Percentiles rank a stretch among this genome's conserved stretches.
Conservation (phyloP, 2,329 filamentous ascomycete species). For the Diaporthe australafricana region DNA sequence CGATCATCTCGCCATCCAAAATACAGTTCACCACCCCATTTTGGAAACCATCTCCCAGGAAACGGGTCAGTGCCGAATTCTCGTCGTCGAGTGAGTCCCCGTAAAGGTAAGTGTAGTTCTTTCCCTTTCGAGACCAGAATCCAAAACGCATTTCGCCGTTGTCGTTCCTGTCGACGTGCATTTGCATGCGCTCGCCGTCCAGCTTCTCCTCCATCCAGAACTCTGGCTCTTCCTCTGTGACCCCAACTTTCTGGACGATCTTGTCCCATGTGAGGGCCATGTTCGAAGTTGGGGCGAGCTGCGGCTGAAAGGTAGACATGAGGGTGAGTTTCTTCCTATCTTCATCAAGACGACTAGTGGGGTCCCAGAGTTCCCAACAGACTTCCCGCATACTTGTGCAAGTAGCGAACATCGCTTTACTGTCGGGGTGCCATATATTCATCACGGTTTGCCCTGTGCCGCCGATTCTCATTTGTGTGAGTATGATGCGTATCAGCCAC, state of each 20-base stretch:
- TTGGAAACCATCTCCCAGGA: slow-evolving; percentile 82
- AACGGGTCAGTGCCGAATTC: slow-evolving; percentile 81
- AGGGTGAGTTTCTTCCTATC: slow-evolving; percentile 80
- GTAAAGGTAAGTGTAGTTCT: slow-evolving; percentile 96
- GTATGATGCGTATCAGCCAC: slow-evolving; percentile 94
- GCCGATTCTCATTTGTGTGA: slow-evolving; percentile 79
- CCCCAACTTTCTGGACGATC: slow-evolving; percentile 77
- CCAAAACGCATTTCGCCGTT: slow-evolving; percentile 78
- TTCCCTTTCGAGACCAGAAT: slow-evolving; percentile 97
- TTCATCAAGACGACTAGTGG: slow-evolving; percentile 76
- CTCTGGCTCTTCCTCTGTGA: slow-evolving; percentile 75
- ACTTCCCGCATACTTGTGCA: slow-evolving; percentile 91
- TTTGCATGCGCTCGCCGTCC: slow-evolving; percentile 95
- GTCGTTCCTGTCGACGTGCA: slow-evolving; percentile 86
- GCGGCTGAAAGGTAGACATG: slow-evolving; percentile 97
- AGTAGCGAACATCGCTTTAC: slow-evolving; percentile 84
- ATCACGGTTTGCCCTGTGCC: slow-evolving; percentile 92
- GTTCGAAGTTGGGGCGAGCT: slow-evolving; percentile 89
- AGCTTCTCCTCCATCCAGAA: slow-evolving; percentile 99
- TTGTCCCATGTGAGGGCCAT: slow-evolving; percentile 81
- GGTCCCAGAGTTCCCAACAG: slow-evolving; percentile 92
- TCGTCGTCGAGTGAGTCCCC: slow-evolving; percentile 81
- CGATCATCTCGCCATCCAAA: slow-evolving; percentile 98
- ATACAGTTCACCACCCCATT: slow-evolving; percentile 86
- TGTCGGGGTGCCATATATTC: slow-evolving; percentile 84